Percentiles rank a stretch among this genome's conserved stretches.
Conservation (phyloP, 1,284 basidiomycete genomes). For the Pascua sp. region DNA sequence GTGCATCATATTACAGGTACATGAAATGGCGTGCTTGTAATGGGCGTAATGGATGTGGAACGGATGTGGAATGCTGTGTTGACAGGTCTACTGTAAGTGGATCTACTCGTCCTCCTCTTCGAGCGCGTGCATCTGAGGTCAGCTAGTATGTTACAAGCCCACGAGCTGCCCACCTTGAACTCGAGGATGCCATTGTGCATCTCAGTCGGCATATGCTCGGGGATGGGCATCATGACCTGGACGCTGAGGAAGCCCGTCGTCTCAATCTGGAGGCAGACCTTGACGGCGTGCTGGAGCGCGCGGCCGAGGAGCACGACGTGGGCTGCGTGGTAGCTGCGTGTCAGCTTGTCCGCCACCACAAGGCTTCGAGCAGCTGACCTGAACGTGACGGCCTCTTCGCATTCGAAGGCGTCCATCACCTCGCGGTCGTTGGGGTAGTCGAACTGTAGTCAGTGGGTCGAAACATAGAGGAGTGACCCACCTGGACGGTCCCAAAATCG, state of each 20-base stretch:
- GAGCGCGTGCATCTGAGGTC: conserved; percentile 38
- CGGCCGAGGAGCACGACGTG: conserved; percentile 67
- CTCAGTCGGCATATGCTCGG: conserved; percentile 48
- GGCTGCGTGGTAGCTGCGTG: conserved; percentile 67
- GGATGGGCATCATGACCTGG: conserved; percentile 75
- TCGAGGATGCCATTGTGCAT: conserved; percentile 66
- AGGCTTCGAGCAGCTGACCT: conserved; percentile 56
- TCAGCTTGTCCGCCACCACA: not conserved
- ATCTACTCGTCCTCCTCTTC: conserved; percentile 31
- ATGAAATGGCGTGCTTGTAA: too few species aligned
- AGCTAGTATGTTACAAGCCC: not conserved
- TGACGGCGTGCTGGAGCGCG: conserved; percentile 73
- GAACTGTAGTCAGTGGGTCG: conserved; percentile 58
- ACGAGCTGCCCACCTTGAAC: conserved; percentile 62
- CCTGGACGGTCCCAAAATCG: conserved; percentile 77
- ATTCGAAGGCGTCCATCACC: conserved; percentile 83
- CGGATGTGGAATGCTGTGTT: too few species aligned
- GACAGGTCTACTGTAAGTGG: not conserved
- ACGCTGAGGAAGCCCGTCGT: conserved; percentile 72
- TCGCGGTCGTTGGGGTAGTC: conserved; percentile 88
- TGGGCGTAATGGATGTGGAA: too few species aligned
- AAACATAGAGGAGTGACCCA: conserved; percentile 35
- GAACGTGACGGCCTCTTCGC: conserved; percentile 63
- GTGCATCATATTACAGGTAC: not conserved
- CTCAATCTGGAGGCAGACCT: conserved; percentile 81